phyloP scores from a whole-genome alignment of 805 yeast species.

The Myxozyma kluyveri region DNA sequence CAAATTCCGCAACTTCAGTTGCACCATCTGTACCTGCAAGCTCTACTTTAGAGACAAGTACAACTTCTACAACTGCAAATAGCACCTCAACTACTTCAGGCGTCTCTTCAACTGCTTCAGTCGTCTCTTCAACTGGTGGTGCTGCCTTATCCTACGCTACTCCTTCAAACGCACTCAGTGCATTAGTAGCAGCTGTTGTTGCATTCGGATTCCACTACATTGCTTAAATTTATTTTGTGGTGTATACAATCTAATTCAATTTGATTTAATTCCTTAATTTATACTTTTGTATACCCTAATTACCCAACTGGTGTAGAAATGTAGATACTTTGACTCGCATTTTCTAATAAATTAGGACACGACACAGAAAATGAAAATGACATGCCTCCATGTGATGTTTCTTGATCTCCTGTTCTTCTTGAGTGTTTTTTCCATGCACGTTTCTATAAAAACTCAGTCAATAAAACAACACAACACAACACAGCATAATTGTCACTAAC shows the following conservation, averaged over 20 bases:
- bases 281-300: background rate
- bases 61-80: slow-evolving; percentile 1
- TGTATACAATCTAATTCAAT: too few species aligned
- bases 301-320: background rate
- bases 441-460: background rate
- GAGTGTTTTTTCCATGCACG: background rate
- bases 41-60: slow-evolving; percentile 3
- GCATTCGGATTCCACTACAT: background rate
- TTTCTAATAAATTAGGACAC: background rate
- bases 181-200: background rate
- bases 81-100: background rate
- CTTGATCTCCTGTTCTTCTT: too few species aligned
- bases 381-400: too few species aligned
- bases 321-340: background rate
- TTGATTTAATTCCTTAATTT: background rate
- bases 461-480: background rate
- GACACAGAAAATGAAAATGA: background rate
- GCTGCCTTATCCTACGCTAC: slow-evolving; percentile 1
- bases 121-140: slow-evolving; percentile 1
- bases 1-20: slow-evolving; percentile 6
- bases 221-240: background rate
- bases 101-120: background rate
- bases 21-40: slow-evolving; percentile 9
- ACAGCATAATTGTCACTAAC: background rate
- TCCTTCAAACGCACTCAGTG: background rate